These are phyloP conservation scores for Rhizopogon salebrosus DNA, from an alignment of 768 basidiomycete species.

Conservation along the genomic window DNA sequence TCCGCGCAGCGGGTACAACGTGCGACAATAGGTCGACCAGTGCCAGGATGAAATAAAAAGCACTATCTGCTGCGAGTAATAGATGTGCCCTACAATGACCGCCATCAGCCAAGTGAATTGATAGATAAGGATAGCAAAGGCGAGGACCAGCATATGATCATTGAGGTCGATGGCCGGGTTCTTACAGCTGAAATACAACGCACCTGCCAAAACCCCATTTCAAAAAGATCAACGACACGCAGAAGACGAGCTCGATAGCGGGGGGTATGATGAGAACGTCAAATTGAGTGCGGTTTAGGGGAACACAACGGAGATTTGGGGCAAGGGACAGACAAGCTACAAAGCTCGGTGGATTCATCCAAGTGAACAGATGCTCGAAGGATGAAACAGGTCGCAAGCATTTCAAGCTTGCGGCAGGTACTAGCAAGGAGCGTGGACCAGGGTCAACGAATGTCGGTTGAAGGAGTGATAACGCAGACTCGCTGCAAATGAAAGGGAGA, in stretches of 20 bases:
- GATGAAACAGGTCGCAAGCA: conserved; percentile 25
- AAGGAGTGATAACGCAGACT: conserved; percentile 47
- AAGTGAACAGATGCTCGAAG: conserved; percentile 1
- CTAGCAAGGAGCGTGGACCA: conserved; percentile 13
- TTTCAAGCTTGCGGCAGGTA: conserved; percentile 26
- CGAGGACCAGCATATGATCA: conserved; percentile 7
- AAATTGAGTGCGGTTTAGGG: conserved; percentile 42
- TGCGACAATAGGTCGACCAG: conserved; percentile 59
- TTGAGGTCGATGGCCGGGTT: not conserved
- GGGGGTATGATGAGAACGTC: conserved; percentile 56
- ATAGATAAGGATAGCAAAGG: not conserved
- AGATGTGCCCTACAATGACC: conserved; percentile 42
- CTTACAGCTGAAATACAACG: conserved; percentile 18
- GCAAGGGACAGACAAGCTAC: conserved; percentile 62
- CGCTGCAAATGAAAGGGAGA: conserved; percentile 28
- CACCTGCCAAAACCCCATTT: conserved; percentile 47
- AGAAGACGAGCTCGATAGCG: conserved; percentile 56
- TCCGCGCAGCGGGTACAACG: conserved; percentile 45
- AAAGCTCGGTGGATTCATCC: conserved; percentile 39
- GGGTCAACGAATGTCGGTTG: conserved; percentile 9
- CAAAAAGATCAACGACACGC: conserved; percentile 44
- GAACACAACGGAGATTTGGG: conserved; percentile 65
- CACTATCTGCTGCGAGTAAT: conserved; percentile 58
- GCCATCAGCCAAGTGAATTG: not conserved
- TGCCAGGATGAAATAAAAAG: conserved; percentile 53